Base-by-base conservation (phyloP, 805 yeast genomes). In the Saccharomycopsis javanensis region DNA sequence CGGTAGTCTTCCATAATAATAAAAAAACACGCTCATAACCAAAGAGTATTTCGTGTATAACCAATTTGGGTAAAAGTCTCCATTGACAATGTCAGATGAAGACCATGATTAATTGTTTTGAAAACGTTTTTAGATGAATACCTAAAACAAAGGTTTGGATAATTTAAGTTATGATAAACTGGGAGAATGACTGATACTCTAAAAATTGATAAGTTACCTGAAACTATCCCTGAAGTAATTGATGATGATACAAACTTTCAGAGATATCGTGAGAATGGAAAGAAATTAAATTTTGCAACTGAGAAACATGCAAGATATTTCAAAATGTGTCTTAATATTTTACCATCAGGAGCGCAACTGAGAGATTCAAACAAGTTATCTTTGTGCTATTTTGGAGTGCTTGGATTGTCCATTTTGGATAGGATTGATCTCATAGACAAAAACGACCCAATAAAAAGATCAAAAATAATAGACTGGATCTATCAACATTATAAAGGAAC, bases 361-460 rank as follows among this genome's bases (percentile, higher is more conserved):
- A 83, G 85, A 58, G 96, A 87, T 64, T 77, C 88, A 5, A 85
- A 85, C 63, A 80, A 79, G 61, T 65, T 88, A 52, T 81, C 92
- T 4, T 68, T 90, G n/a, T 72, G 83, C 2, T 87, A 83, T 67
- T 88, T 88, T 66, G 76, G 87, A 48, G 65, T 89, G 0, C 75
- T 79, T 33, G 91, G 90, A 0, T 71, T 85, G 11, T 79, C 75
- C 28, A 61, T 84, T 11, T 58, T 79, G n/a, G 65, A 79, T 30
- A 64, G 62, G 63, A 58, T 62, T 64, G 35, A 68, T 61, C 10
- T 64, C 65, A 53, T 67, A 35, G 52, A 65, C 37, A 59, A 71
- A 56, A 67, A 72, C 60, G 50, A 65, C 2, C 53, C 57, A 11
- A 57, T 64, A 18, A 70, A 75, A 61, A 62, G 64, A 13, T 38